Base-by-base conservation (phyloP, 2,329 filamentous ascomycete genomes). In the Penicillium crustosum region DNA sequence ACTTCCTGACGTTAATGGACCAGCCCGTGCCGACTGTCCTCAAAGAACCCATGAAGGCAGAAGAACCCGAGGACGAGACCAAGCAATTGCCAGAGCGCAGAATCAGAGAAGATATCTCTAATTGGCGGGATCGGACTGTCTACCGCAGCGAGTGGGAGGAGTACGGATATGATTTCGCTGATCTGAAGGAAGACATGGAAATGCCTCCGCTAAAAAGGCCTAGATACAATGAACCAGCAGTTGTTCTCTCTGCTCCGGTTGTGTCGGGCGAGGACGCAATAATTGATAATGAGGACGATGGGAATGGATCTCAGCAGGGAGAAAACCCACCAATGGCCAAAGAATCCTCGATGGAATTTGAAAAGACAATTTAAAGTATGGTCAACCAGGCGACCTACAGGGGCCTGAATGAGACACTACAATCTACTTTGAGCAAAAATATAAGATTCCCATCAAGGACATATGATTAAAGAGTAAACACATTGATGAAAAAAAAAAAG, bases 131-230 rank as follows among this genome's bases (percentile, higher is more conserved):
- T 27, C 73, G 70, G 49, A 72, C 75, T 1, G 66, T 80, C 2
- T 83, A 81, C 51, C 76, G 73, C 45, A 73, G 77, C 19, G 75
- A 79, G 33, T 85, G 83, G 83, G 82, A 85, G 63, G 70, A 71
- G n/a, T 73, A 72, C 55, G 72, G 72, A 1, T 61, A 66, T 36
- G 68, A 68, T 8, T 56, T 65, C 2, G 49, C 66, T 12, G 62
- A 73, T 21, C 45, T 74, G 6, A 63, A 72, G 17, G 67, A 72
- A 10, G 68, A 72, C 2, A 54, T 77, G 45, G 59, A 57, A 23
- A 62, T 65, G 43, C 71, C 72, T 57, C 66, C 64, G 29, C 66
- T 58, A 21, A 77, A 76, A 58, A 65, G 68, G 53, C 66, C 21
- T 68, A 68, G n/a, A 25, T 70, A 51, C n/a, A 38, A 55, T n/a